Conservation (phyloP, 192 early-diverging fungal species). For the Lobosporangium transversale region DNA sequence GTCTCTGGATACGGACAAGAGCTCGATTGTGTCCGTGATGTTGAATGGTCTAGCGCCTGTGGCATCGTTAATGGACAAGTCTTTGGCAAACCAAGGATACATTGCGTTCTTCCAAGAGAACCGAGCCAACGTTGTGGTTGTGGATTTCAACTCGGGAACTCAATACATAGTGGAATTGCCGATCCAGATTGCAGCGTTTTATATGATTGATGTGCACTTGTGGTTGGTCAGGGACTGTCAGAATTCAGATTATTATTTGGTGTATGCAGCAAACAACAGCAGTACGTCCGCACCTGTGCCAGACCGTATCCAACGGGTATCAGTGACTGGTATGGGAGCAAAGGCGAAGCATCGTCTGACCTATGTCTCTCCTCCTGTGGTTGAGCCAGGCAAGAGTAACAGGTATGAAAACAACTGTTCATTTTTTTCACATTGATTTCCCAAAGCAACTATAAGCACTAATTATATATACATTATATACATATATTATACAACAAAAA, state of each 20-base stretch:
- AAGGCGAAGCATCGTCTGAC: slow-evolving; percentile 52
- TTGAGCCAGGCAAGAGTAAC: slow-evolving; percentile 24
- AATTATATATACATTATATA: no score
- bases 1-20: slow-evolving; percentile 60
- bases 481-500: no score
- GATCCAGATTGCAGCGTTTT: slow-evolving; percentile 53
- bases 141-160: slow-evolving; percentile 65
- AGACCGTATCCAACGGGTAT: slow-evolving; percentile 34
- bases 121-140: slow-evolving; percentile 53
- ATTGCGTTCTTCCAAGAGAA: slow-evolving; percentile 67
- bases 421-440: no score
- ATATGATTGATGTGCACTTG: slow-evolving; percentile 53
- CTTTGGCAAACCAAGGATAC: slow-evolving; percentile 37
- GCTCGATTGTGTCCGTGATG: slow-evolving; percentile 60
- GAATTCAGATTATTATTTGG: slow-evolving; percentile 47
- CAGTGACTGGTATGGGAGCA: slow-evolving; percentile 39
- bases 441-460: no score
- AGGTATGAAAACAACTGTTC: slow-evolving; percentile 21
- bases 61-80: slow-evolving; percentile 46
- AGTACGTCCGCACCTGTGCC: slow-evolving; percentile 28
- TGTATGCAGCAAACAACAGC: slow-evolving; percentile 36
- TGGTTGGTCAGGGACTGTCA: slow-evolving; percentile 62
- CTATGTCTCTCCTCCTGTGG: slow-evolving; percentile 30
- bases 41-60: slow-evolving; percentile 36
- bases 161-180: slow-evolving; percentile 63